Evolutionary conservation across 257 asterid species (phyloP), one percentile per base, ranked within the genome.

Genomic region (Fraxinus quadrangulata): DNA sequence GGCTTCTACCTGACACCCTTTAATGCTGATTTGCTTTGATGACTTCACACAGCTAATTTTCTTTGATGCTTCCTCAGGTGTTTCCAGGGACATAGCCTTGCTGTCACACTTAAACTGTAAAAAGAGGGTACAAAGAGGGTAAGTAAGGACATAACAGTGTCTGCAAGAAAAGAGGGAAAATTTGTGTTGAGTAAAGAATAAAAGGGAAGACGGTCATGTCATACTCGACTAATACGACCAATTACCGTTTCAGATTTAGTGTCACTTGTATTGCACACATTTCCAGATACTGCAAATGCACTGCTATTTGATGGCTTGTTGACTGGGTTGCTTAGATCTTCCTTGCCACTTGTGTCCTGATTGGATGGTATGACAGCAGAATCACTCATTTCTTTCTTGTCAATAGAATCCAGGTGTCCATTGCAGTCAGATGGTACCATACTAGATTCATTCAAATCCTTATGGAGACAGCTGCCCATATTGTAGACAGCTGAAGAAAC

Each of bases 191-290:
- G 45, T 21, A 63, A 70, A 33, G 1, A 63, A 51, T 21, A 54
- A 70, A 33, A 33, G 1, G 31, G 26, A 12, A 70, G 54, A 82
- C 5, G n/a, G 34, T 8, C 11, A 66, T 56, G 45, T 54, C 37
- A 45, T 2, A 66, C 33, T 42, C 77, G 21, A 33, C 23, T 16
- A 45, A 61, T 23, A 34, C 16, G 61, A 76, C 28, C 76, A 78
- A 75, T 63, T 84, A 94, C 98, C 97, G 73, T 71, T 75, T 28
- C 83, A 33, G 84, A 72, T 69, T 66, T 82, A 42, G 70, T 73
- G 71, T 54, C 77, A n/a, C 28, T 76, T 6, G 45, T 82, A 75
- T 71, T 82, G 83, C 82, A 49, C 7, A 63, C 30, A 36, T 81
- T 87, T 77, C 9, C 75, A 67, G 83, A 68, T 16, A 75, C 37